Conservation (phyloP, 139 green algal species). For the Coccomyxa sp. region DNA sequence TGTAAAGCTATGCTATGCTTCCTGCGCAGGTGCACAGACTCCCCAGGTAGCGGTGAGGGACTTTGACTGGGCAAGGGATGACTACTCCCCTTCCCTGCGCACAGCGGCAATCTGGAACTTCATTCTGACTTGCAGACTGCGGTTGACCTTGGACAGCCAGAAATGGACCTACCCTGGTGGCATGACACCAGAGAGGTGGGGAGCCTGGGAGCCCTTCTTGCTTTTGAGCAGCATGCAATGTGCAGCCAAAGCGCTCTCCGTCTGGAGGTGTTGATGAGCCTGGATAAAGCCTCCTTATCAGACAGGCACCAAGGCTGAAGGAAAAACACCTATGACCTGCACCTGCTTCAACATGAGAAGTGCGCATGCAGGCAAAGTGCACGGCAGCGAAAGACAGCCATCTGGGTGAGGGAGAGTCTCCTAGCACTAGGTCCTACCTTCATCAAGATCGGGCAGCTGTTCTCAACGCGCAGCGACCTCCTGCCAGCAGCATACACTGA, state of each 20-base stretch:
- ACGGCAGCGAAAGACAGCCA: conserved; percentile 39
- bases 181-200: conserved; percentile 36
- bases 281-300: too few relatives aligned
- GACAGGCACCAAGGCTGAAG: too few relatives aligned
- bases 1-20: too few relatives aligned
- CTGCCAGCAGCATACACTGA: conserved; percentile 80
- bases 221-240: neutral
- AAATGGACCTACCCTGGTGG: conserved; percentile 76
- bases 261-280: too few relatives aligned
- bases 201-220: too few relatives aligned
- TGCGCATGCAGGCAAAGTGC: conserved; percentile 16
- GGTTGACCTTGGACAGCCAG: conserved; percentile 77
- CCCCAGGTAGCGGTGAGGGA: conserved; percentile 2
- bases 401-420: conserved; percentile 58
- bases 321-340: too few relatives aligned
- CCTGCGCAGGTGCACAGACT: too few relatives aligned
- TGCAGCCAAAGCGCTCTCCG: too few relatives aligned
- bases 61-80: conserved; percentile 76
- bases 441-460: conserved; percentile 81
- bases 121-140: conserved; percentile 61
- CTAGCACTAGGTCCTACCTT: conserved; percentile 82
- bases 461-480: conserved; percentile 72
- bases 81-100: conserved; percentile 62
- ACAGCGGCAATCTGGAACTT: conserved; percentile 83
- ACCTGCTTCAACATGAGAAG: neutral